Conservation (phyloP, 1,284 basidiomycete genomes). For the Ganoderma lucidum region DNA sequence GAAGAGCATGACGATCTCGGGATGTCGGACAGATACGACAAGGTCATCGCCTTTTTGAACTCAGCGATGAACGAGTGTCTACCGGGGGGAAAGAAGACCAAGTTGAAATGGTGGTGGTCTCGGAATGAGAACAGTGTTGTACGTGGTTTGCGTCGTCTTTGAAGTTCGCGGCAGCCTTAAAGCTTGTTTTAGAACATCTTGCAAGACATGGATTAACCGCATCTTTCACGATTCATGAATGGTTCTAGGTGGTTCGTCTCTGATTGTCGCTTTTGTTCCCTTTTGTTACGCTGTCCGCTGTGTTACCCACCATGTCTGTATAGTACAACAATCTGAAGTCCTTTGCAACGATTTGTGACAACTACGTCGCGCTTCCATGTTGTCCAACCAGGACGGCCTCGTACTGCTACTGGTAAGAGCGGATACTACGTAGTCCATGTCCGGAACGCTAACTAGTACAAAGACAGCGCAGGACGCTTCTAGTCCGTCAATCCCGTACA, state of each 20-base stretch:
- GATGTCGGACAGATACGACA: background rate
- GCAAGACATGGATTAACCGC: background rate
- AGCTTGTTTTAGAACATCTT: background rate
- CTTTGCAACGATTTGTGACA: no score
- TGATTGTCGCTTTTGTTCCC: background rate
- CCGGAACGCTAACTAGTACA: no score
- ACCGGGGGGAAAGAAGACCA: background rate
- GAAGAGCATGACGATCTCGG: background rate
- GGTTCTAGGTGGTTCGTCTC: background rate
- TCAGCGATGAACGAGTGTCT: slow-evolving; percentile 10
- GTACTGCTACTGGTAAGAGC: no score
- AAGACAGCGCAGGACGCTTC: no score
- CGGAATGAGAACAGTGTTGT: slow-evolving; percentile 10
- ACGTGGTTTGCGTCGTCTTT: background rate
- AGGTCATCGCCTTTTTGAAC: background rate
- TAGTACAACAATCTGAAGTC: background rate
- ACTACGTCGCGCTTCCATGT: no score
- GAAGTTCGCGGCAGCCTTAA: background rate
- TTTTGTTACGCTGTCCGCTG: background rate
- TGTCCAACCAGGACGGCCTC: no score
- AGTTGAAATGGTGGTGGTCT: slow-evolving; percentile 15
- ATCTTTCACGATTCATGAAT: background rate
- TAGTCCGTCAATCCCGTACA: no score
- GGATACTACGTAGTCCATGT: no score
- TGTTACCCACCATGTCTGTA: background rate